These are phyloP conservation scores for Entomophthora muscae DNA, from an alignment of 371 early-diverging fungal species.

Conservation along the genomic window DNA sequence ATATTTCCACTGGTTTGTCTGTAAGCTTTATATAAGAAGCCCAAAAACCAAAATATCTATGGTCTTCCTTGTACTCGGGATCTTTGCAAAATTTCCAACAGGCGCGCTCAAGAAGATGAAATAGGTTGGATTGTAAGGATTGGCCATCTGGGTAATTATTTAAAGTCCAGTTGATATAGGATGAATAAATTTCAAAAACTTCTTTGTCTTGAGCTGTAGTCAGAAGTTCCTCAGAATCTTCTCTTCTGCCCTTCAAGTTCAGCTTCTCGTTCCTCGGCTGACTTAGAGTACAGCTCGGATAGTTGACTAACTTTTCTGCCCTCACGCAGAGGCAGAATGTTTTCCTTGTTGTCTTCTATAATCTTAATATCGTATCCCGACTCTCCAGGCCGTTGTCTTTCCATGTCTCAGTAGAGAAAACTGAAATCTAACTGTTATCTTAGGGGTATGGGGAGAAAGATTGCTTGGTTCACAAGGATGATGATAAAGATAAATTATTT, in stretches of 20 bases:
- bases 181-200: background rate
- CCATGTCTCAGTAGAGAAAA: too few relatives aligned
- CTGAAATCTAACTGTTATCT: too few relatives aligned
- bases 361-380: background rate
- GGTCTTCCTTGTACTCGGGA: background rate
- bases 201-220: background rate
- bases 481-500: too few relatives aligned
- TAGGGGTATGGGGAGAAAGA: too few relatives aligned
- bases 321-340: background rate
- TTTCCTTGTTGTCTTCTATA: background rate
- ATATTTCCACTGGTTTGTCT: background rate
- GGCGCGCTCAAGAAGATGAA: background rate
- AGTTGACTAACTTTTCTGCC: background rate
- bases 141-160: background rate
- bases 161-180: background rate
- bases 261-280: background rate
- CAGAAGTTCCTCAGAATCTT: background rate
- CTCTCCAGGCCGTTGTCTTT: too few relatives aligned
- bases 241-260: background rate
- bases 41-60: background rate
- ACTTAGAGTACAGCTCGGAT: background rate
- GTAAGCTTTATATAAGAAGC: background rate
- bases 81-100: background rate
- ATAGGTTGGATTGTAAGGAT: background rate
- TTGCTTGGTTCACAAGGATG: too few relatives aligned